phyloP scores from a whole-genome alignment of 352 stramenopile species.

The Achlya hypogyna region DNA sequence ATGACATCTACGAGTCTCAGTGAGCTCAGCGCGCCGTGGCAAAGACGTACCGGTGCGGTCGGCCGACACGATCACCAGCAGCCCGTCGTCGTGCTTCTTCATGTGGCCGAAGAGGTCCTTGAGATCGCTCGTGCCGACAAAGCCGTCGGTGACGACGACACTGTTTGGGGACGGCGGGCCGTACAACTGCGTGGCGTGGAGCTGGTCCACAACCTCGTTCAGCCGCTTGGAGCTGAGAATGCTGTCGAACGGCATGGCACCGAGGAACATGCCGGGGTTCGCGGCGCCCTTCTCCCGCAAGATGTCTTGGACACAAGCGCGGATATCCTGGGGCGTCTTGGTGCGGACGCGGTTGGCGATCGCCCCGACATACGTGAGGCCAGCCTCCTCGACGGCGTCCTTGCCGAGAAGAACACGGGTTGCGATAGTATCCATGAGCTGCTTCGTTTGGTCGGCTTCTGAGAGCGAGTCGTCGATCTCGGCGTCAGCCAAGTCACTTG shows the following conservation, averaged over 20 bases:
- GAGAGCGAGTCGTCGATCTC: background rate
- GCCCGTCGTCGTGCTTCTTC: constrained; percentile 67
- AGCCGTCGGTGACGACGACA: constrained; percentile 50
- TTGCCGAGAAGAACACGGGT: constrained; percentile 43
- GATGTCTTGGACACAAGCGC: constrained; percentile 26
- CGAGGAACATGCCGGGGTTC: constrained; percentile 31
- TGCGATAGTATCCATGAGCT: constrained; percentile 34
- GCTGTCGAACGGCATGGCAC: constrained; percentile 55
- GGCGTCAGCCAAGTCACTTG: constrained; percentile 38
- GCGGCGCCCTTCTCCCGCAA: constrained; percentile 35
- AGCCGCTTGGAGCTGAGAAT: constrained; percentile 65
- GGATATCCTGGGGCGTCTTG: constrained; percentile 31
- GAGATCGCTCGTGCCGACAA: constrained; percentile 57
- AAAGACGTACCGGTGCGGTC: constrained; percentile 33
- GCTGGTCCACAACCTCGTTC: constrained; percentile 60
- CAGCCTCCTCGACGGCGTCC: constrained; percentile 47
- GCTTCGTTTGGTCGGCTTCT: constrained; percentile 28
- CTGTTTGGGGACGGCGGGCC: constrained; percentile 49
- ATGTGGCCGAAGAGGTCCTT: constrained; percentile 69
- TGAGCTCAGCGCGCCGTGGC: background rate
- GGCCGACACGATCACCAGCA: constrained; percentile 66
- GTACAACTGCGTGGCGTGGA: constrained; percentile 57
- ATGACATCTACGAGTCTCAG: constrained; percentile 35
- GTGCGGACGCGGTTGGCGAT: constrained; percentile 61
- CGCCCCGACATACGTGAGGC: constrained; percentile 56